Evolutionary conservation across 2,329 filamentous ascomycete species (phyloP).

Genomic region (Colletotrichum orchidophilum): DNA sequence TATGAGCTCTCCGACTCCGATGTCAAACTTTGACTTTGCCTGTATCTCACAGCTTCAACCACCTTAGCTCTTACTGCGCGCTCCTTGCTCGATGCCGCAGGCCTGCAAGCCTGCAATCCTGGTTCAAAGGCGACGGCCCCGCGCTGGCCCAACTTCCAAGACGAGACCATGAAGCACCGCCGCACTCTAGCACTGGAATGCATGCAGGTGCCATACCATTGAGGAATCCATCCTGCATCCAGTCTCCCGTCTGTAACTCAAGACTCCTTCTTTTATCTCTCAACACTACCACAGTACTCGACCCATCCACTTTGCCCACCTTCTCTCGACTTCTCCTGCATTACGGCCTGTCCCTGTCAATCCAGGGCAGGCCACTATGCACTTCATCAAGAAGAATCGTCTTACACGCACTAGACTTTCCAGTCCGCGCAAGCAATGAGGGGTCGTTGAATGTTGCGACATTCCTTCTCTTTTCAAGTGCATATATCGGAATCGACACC

Average conservation of each 20-base stretch:
- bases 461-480: neutral
- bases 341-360: constrained; percentile 22
- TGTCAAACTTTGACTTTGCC: neutral
- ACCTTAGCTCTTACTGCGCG: constrained; percentile 21
- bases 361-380: constrained; percentile 16
- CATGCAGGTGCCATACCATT: constrained; percentile 21
- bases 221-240: neutral
- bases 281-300: neutral
- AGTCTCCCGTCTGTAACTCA: constrained; percentile 1
- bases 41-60: neutral
- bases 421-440: neutral
- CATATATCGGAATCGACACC: neutral
- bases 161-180: constrained; percentile 20
- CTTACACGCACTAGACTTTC: neutral
- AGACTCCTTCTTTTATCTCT: constrained; percentile 1
- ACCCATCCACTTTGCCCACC: constrained; percentile 7
- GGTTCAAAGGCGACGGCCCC: neutral
- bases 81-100: constrained; percentile 1
- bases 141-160: neutral
- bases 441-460: constrained; percentile 9
- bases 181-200: constrained; percentile 9
- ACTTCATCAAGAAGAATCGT: constrained; percentile 14
- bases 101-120: constrained; percentile 6
- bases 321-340: neutral
- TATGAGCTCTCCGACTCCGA: neutral